Evolutionary conservation across 352 stramenopile genomes (phyloP), one percentile per base, ranked within the genome.

Genomic region (Globisporangium cylindrosporum): DNA sequence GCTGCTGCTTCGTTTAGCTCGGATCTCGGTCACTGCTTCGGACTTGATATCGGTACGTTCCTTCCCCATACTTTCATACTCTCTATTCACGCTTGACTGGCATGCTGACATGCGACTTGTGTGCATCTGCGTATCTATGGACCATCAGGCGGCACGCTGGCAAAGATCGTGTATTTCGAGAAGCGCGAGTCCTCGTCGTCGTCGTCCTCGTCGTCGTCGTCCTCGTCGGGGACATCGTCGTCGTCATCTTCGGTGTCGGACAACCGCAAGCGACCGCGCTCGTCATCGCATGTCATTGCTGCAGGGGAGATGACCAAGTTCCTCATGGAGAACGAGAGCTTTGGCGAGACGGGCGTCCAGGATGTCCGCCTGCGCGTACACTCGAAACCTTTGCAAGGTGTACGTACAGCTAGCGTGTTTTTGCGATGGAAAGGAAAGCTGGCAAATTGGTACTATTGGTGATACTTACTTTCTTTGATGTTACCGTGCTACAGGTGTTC

Each of bases 91-190:
- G 6, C 36, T 34, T 65, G 9, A 65, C 66, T 73, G 73, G 74
- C 14, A 75, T 51, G 43, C 43, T 51, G 18, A 51, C 18, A 49
- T 49, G 41, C 12, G 36, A 18, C 4, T 22, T 20, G 20, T 22
- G 43, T 36, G 15, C 69, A 25, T 9, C 4, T 71, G 38, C 51
- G 14, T 49, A 15, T 15, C 25, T 56, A 18, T 34, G 34, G 49
- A 12, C 1, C 10, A 12, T 8, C 87, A 84, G 92, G 95, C 20
- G 95, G 95, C 0, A 98, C 94, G 41, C 79, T 99, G 60, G 90
- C 86, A 27, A 99, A 99, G 79, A 96, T 98, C 68, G 94, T 98
- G 59, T 98, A 98, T 76, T 98, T 98, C 67, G 92, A 98, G 69
- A 89, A 93, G 34, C 73, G 76, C 53, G 78, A 88, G 20, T 36